Evolutionary conservation across 1,139 yeast genomes (phyloP), one percentile per base, ranked within the genome.

Genomic region (Geotrichum restrictum): DNA sequence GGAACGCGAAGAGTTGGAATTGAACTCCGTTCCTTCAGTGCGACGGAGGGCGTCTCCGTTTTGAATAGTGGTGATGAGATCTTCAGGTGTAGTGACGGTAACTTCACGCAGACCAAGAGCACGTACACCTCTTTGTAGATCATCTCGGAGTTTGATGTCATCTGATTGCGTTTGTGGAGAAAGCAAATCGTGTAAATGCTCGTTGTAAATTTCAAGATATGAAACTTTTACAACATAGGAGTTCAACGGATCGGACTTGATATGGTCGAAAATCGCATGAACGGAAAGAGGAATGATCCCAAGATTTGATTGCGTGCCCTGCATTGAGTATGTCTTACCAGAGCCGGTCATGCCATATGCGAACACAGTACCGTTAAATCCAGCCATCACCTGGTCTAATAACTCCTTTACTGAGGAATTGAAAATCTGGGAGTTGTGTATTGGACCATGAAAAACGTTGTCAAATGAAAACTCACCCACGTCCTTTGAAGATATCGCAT

Each of bases 331-430:
- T 0, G 98, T 91, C 66, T 91, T 91, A 27, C 98, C 98, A 1
- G 96, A 88, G 0, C 97, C 98, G 0, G 98, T 88, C 91, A 87
- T 87, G 48, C 96, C 95, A 64, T 89, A 88, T 1, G 96, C 96
- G 68, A 91, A 88, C 0, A 91, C 83, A 0, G 96, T 89, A 11
- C 93, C 94, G 64, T 88, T 88, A 66, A 73, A 89, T 0, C 96
- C 96, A 36, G 83, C 82, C 59, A 88, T 72, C 55, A 88, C 83
- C 57, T 83, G 80, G 24, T 75, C 70, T 1, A 91, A 82, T 45
- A 88, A 73, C 1, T 79, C 81, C 29, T 76, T 72, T 42, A 89
- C 91, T 1, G 85, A 74, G 16, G 70, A 69, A 29, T 73, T 72
- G 65, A 86, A 91, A 1, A 91, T 87, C 31, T 78, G 77, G 5